A percentile compares a stretch with the other conserved stretches of the same genome.
phyloP scores from a whole-genome alignment of 78 protist species.

The Monosiga brevicollis region DNA sequence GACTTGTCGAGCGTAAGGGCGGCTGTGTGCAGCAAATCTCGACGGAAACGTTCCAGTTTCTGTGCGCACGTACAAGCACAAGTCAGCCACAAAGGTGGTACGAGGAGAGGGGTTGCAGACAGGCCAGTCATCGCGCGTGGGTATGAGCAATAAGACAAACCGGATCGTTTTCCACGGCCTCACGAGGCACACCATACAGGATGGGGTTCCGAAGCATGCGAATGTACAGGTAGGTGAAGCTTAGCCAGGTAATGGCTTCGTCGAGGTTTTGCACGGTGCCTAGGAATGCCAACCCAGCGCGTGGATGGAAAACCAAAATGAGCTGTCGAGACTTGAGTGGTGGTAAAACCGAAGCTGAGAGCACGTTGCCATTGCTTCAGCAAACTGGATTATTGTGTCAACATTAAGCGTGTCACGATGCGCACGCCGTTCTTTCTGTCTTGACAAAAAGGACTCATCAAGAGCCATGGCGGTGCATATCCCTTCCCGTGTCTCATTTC shows the following conservation, averaged over 20 bases:
- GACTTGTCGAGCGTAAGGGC: conserved; percentile 77
- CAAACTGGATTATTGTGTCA: too few relatives aligned
- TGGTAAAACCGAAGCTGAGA: too few relatives aligned
- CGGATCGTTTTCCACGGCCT: conserved; percentile 43
- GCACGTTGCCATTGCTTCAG: too few relatives aligned
- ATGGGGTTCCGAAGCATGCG: conserved; percentile 91
- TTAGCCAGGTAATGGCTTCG: conserved; percentile 93
- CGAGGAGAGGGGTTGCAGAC: neutral
- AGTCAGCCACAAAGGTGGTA: neutral
- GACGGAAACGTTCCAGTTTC: conserved; percentile 53
- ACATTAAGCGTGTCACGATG: too few relatives aligned
- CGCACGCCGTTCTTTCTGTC: too few relatives aligned
- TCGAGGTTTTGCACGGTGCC: conserved; percentile 52
- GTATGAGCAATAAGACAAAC: neutral
- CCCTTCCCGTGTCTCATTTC: too few relatives aligned
- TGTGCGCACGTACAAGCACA: neutral
- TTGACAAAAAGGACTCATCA: too few relatives aligned
- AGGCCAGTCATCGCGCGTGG: neutral
- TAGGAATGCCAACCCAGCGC: too few relatives aligned
- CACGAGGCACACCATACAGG: conserved; percentile 72
- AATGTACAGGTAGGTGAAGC: conserved; percentile 91
- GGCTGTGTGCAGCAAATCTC: conserved; percentile 85
- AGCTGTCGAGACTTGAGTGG: too few relatives aligned
- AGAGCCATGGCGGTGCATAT: too few relatives aligned
- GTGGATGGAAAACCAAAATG: too few relatives aligned